A percentile compares a stretch with the other conserved stretches of the same genome.
Evolutionary conservation across 1,284 basidiomycete species (phyloP).

Genomic region (Ganoderma multipileum): DNA sequence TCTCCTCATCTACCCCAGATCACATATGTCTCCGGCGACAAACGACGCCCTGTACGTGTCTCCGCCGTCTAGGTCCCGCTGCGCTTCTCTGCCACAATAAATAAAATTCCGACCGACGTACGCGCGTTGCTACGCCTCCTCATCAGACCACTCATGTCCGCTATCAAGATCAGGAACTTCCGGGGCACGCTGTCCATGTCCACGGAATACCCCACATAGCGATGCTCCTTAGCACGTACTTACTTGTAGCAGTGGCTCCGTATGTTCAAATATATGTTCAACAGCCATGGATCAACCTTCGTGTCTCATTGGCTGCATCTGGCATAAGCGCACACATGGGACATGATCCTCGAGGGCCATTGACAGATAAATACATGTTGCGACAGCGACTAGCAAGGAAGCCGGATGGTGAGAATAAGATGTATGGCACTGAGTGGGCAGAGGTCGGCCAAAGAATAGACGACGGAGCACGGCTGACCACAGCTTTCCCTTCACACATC

Average conservation of each 20-base stretch:
- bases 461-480: neutral
- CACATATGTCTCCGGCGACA: neutral
- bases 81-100: neutral
- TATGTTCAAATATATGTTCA: neutral
- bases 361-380: neutral
- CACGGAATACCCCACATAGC: neutral
- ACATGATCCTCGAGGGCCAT: neutral
- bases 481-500: neutral
- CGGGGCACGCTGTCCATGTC: neutral
- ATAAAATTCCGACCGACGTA: neutral
- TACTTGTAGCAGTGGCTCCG: neutral
- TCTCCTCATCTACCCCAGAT: neutral
- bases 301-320: neutral
- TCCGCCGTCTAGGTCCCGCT: neutral
- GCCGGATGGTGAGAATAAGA: conserved; percentile 1
- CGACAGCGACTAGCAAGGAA: neutral
- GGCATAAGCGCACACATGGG: neutral
- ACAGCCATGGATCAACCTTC: neutral
- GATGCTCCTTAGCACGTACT: neutral
- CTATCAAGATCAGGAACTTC: neutral
- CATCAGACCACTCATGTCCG: neutral
- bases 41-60: neutral
- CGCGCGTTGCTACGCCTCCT: neutral
- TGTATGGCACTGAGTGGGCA: neutral
- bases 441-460: neutral